These are phyloP conservation scores for Boletellus emodensis DNA, from an alignment of 768 basidiomycete species.

Conservation along the genomic window DNA sequence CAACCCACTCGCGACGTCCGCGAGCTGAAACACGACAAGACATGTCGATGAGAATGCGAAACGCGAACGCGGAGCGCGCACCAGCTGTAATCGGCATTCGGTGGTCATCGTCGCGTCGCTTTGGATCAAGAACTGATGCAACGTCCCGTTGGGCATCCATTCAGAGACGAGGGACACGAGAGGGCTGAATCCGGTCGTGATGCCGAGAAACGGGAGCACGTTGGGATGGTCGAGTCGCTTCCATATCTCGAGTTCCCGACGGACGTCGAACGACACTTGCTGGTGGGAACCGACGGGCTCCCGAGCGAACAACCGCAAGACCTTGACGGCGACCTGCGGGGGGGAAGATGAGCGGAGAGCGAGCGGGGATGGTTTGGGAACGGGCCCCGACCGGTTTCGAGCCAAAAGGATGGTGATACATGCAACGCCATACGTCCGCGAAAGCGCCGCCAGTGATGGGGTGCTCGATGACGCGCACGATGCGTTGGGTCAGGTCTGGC, in stretches of 20 bases:
- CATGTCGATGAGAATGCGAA: neutral
- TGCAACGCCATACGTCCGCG: too few relatives aligned
- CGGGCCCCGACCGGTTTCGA: too few relatives aligned
- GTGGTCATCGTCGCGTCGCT: neutral
- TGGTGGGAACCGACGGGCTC: neutral
- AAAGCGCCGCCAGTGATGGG: too few relatives aligned
- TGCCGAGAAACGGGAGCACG: constrained; percentile 14
- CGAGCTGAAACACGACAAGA: constrained; percentile 10
- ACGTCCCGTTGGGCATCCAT: constrained; percentile 11
- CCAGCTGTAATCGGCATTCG: constrained; percentile 7
- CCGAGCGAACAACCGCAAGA: too few relatives aligned
- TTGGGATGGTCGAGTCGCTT: constrained; percentile 15
- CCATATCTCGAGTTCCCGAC: constrained; percentile 15
- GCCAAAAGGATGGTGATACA: too few relatives aligned
- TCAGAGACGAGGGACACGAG: constrained; percentile 8
- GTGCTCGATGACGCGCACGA: too few relatives aligned
- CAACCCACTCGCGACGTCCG: constrained; percentile 14
- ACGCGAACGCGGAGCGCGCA: neutral
- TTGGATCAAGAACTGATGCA: constrained; percentile 2
- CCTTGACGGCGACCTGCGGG: too few relatives aligned
- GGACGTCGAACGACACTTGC: constrained; percentile 1
- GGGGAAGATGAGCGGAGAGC: too few relatives aligned
- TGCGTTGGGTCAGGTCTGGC: too few relatives aligned
- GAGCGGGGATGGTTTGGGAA: too few relatives aligned
- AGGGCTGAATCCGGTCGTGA: constrained; percentile 10